A percentile compares a stretch with the other conserved stretches of the same genome.
These are phyloP conservation scores for Blastobotrys apis DNA, from an alignment of 1,139 yeast genomes.

Conservation along the genomic window DNA sequence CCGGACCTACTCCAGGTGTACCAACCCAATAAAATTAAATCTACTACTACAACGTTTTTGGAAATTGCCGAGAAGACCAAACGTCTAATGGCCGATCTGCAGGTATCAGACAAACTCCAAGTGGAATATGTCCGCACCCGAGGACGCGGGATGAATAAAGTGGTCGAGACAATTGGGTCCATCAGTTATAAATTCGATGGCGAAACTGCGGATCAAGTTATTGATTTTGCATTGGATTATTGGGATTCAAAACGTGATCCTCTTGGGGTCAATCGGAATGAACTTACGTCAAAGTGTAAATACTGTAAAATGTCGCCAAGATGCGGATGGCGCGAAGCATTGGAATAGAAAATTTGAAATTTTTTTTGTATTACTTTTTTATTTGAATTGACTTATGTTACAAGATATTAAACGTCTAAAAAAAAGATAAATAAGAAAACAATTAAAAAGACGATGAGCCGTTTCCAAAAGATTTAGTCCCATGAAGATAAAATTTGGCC, in stretches of 20 bases:
- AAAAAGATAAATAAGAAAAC: constrained; percentile 7
- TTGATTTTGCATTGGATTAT: constrained; percentile 26
- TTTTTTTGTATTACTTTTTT: too few species aligned
- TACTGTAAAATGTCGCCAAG: constrained; percentile 20
- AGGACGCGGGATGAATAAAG: constrained; percentile 10
- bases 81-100: not conserved
- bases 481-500: constrained; percentile 68
- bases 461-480: constrained; percentile 14
- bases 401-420: constrained; percentile 1
- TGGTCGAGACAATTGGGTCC: constrained; percentile 18
- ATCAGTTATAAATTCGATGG: constrained; percentile 23
- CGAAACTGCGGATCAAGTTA: constrained; percentile 18
- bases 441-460: not conserved
- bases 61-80: not conserved
- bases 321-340: constrained; percentile 25
- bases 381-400: not conserved
- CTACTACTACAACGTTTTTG: not conserved
- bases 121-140: constrained; percentile 22
- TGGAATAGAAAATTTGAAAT: too few species aligned
- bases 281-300: constrained; percentile 22
- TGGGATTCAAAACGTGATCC: constrained; percentile 30
- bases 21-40: too few species aligned
- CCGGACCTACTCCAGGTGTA: constrained; percentile 2
- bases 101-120: constrained; percentile 14
- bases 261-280: constrained; percentile 25